A percentile compares a stretch with the other conserved stretches of the same genome.
These are phyloP conservation scores for Penicillium bialowiezense DNA, from an alignment of 495 filamentous ascomycete genomes.

Conservation along the genomic window DNA sequence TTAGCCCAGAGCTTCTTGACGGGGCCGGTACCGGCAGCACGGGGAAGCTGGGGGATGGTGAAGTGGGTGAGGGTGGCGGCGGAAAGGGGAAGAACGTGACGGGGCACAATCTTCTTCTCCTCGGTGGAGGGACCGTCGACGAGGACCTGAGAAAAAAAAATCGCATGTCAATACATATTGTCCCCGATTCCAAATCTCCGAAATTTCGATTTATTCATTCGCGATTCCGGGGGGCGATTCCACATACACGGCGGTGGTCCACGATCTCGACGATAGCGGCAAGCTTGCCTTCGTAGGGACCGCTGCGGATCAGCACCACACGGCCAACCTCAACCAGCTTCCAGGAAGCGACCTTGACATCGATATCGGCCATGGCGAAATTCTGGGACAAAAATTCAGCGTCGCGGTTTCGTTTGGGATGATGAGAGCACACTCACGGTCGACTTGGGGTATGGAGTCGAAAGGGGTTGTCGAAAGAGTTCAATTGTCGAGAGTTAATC, in stretches of 20 bases:
- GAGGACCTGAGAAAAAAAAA: slow-evolving; percentile 63
- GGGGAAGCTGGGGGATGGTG: slow-evolving; percentile 83
- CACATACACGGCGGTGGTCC: slow-evolving; percentile 98
- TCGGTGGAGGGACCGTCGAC: slow-evolving; percentile 87
- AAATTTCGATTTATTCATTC: slow-evolving; percentile 6
- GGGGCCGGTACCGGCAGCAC: slow-evolving; percentile 75
- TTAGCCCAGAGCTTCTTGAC: slow-evolving; percentile 85
- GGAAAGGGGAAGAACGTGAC: slow-evolving; percentile 76
- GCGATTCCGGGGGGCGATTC: slow-evolving; percentile 11
- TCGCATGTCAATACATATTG: slow-evolving; percentile 35
- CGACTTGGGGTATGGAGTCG: slow-evolving; percentile 41
- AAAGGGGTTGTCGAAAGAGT: slow-evolving; percentile 46
- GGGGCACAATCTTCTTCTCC: slow-evolving; percentile 70
- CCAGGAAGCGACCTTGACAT: slow-evolving; percentile 75
- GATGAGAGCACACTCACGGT: slow-evolving; percentile 40
- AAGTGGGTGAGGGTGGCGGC: slow-evolving; percentile 85
- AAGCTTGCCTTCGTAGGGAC: slow-evolving; percentile 77
- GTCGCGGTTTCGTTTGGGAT: slow-evolving; percentile 11
- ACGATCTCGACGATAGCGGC: slow-evolving; percentile 97
- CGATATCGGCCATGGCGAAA: slow-evolving; percentile 63
- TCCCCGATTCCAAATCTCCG: slow-evolving; percentile 6
- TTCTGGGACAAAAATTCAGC: slow-evolving; percentile 29
- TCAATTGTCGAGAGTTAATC: slow-evolving; percentile 40
- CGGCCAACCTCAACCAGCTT: slow-evolving; percentile 97
- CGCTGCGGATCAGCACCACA: slow-evolving; percentile 77